Evolutionary conservation across 2,329 filamentous ascomycete genomes (phyloP).

Genomic region (Xylariaceae sp.): DNA sequence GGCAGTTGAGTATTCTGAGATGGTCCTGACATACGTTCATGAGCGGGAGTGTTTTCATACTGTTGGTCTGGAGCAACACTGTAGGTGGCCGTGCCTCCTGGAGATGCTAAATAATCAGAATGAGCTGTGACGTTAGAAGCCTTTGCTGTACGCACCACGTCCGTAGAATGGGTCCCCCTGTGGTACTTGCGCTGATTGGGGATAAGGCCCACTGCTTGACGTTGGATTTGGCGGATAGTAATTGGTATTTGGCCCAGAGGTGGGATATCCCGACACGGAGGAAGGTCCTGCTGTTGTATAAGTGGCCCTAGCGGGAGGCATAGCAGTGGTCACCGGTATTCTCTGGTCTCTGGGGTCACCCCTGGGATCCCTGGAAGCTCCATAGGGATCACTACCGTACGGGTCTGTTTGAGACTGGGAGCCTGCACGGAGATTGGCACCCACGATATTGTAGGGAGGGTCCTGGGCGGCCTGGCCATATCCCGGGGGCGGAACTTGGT

Average conservation of each 20-base stretch:
- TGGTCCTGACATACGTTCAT: slow-evolving; percentile 30
- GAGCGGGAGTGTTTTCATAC: slow-evolving; percentile 47
- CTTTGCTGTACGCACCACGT: slow-evolving; percentile 55
- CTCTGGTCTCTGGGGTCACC: slow-evolving; percentile 29
- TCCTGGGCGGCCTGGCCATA: slow-evolving; percentile 31
- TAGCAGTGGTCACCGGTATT: slow-evolving; percentile 31
- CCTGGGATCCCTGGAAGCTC: slow-evolving; percentile 22
- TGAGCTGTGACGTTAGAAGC: slow-evolving; percentile 25
- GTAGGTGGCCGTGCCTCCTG: slow-evolving; percentile 46
- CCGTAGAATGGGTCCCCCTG: slow-evolving; percentile 53
- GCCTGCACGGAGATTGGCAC: slow-evolving; percentile 25
- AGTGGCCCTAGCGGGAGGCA: slow-evolving; percentile 31
- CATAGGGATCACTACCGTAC: slow-evolving; percentile 31
- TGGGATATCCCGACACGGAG: slow-evolving; percentile 29
- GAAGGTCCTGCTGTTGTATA: slow-evolving; percentile 32
- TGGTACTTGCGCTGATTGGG: slow-evolving; percentile 42
- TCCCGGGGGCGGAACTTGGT: slow-evolving; percentile 26
- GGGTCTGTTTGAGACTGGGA: slow-evolving; percentile 23
- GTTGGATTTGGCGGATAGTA: slow-evolving; percentile 36
- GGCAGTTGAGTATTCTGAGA: slow-evolving; percentile 31
- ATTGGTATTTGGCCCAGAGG: slow-evolving; percentile 25
- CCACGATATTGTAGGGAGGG: slow-evolving; percentile 32
- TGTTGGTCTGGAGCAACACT: slow-evolving; percentile 44
- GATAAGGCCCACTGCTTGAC: slow-evolving; percentile 29
- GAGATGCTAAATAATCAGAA: slow-evolving; percentile 51